Evolutionary conservation across 1,284 basidiomycete species (phyloP), one percentile per base, ranked within the genome.

Genomic region (Puccinia brachypodii): DNA sequence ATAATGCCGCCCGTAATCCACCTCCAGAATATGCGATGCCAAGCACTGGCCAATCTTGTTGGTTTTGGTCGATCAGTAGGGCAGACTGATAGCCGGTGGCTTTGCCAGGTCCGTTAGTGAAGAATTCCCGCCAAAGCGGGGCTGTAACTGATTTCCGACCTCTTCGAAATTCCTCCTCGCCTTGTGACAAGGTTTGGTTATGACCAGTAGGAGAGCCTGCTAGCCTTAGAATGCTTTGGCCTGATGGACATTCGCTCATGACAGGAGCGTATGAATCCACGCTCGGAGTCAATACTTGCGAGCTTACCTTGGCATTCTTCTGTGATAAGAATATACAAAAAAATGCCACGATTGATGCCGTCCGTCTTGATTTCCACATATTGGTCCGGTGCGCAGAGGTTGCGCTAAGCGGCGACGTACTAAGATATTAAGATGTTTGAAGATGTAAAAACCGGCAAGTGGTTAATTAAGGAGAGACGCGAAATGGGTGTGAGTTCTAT

Each of bases 21-120:
- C 76, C 76, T 7, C 76, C 76, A 69, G 76, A 78, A 44, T 58
- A 38, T 14, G 76, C 76, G 47, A 78, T 28, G 8, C 58, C 76
- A 14, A 78, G 76, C 4, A 58, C 50, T 1, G 76, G 76, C 64
- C 66, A 56, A 28, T 71, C 50, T 6, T 47, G n/a, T 11, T 68
- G 36, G 38, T 56, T 69, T 56, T 78, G 19, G 13, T 22, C 28
- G n/a, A 71, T 19, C 11, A 78, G 50, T 42, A 25, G 2, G n/a
- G 53, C 64, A n/a, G 44, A 44, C 19, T 47, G 28, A 69, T 78
- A 78, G 44, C 76, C 76, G 3, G 76, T 78, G 4, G 44, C 33
- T 56, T 53, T 78, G 13, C 76, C 76, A n/a, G 76, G 76, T 42
- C 76, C 76, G 40, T 53, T 56, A n/a, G 22, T 53, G 36, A 58